Base-by-base conservation (phyloP, 129 eudicot genomes). In the Saposhnikovia divaricata region DNA sequence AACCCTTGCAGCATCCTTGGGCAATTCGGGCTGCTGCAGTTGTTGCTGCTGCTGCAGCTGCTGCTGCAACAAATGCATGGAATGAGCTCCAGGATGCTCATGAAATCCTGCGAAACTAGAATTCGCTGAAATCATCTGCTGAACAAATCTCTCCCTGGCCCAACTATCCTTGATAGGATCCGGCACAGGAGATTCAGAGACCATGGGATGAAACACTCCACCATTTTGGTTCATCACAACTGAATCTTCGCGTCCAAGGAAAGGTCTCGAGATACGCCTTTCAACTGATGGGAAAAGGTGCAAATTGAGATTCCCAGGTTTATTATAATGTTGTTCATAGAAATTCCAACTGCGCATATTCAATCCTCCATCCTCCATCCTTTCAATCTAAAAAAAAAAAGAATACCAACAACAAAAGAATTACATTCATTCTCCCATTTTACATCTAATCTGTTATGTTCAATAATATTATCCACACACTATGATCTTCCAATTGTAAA, bases 321-420 rank as follows among this genome's bases (percentile, higher is more conserved):
- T 74, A 46, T 74, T 74, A 74, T 47, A 84, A 80, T 14, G 93
- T 70, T 44, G 93, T 83, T 91, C 96, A 69, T 91, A 91, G 50
- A 85, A 94, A 50, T 92, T 97, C 97, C 97, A 93, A 82, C 89
- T 91, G 38, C 92, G 86, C 82, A 88, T 79, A 78, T 85, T 88
- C 66, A 91, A 55, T 38, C 89, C 78, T 25, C 78, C 91, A 61
- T 88, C 97, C 6, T 87, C 93, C 98, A 87, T 93, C 82, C 72
- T 53, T 8, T n/a, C 34, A 59, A 77, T 57, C 84, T 84, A 80
- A 74, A 75, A 14, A 84, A 72, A 34, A 34, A 47, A 72, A 27
- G 34, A 7, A 72, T 81, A 78, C 0, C 42, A 82, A 71, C 4
- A 82, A 9, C 77, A 82, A 27, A 6, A 53, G 42, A 21, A 65